phyloP scores from a whole-genome alignment of 73 alveolate species.

The Stentor roeselii region DNA sequence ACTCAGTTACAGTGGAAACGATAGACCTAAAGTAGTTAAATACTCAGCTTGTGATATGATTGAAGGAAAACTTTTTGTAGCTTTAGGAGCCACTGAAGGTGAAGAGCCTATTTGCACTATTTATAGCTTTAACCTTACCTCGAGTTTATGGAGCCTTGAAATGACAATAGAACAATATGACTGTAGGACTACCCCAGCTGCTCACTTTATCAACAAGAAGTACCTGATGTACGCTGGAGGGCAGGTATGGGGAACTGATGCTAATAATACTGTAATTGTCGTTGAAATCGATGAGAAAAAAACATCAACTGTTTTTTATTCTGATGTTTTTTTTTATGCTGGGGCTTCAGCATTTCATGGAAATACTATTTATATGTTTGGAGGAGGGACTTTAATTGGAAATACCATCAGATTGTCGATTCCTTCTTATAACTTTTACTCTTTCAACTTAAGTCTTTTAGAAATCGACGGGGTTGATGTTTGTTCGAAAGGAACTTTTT shows the following conservation, averaged over 20 bases:
- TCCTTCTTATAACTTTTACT: not conserved
- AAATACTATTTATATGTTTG: not conserved
- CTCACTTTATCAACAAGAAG: not conserved
- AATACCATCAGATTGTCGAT: not conserved
- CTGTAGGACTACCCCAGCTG: not conserved
- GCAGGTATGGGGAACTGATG: not conserved
- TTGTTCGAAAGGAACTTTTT: not conserved
- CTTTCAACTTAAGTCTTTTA: not conserved
- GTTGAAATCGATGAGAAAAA: too few relatives aligned
- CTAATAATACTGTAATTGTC: not conserved
- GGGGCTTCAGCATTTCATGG: not conserved
- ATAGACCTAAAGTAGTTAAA: not conserved
- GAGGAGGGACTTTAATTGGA: not conserved
- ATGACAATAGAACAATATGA: not conserved
- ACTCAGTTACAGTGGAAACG: not conserved
- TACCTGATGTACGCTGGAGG: not conserved
- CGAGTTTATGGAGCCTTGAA: not conserved
- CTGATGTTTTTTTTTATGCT: too few relatives aligned
- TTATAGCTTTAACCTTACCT: not conserved
- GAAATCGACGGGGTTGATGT: not conserved
- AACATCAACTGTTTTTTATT: too few relatives aligned
- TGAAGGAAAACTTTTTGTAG: not conserved
- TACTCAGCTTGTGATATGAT: not conserved
- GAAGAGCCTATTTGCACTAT: not conserved
- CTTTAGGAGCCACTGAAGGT: not conserved